Percentiles rank a stretch among this genome's conserved stretches.
These are phyloP conservation scores for Coffea eugenioides DNA, from an alignment of 257 asterid species.

Conservation along the genomic window DNA sequence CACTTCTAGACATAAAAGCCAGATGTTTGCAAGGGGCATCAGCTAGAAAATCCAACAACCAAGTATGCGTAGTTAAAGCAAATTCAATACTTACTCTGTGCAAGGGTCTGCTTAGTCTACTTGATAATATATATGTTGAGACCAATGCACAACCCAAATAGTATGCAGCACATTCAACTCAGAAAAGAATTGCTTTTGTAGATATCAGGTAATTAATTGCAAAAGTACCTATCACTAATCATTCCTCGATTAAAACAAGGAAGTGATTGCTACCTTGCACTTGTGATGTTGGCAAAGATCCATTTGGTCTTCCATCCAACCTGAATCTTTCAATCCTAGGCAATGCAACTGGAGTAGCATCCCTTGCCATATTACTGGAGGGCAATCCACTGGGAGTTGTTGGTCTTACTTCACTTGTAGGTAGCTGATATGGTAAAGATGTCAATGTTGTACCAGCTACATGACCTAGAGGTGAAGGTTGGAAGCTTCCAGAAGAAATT, in stretches of 20 bases:
- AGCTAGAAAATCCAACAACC: neutral
- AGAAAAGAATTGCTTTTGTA: neutral
- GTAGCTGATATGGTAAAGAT: constrained; percentile 77
- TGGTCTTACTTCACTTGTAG: constrained; percentile 85
- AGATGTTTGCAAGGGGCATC: neutral
- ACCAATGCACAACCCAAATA: neutral
- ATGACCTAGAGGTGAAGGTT: constrained; percentile 46
- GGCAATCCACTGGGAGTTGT: constrained; percentile 47
- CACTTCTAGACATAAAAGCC: neutral
- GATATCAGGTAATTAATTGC: neutral
- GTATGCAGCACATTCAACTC: neutral
- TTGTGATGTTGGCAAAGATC: constrained; percentile 55
- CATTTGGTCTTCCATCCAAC: constrained; percentile 69
- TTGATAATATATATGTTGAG: neutral
- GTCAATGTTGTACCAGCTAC: constrained; percentile 40
- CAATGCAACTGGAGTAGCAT: constrained; percentile 41
- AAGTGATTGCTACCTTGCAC: constrained; percentile 51
- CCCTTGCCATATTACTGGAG: constrained; percentile 48
- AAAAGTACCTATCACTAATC: neutral
- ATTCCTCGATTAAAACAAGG: neutral
- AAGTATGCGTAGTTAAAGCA: neutral
- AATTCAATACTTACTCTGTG: neutral
- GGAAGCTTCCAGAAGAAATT: constrained; percentile 50
- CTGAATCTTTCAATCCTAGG: constrained; percentile 64
- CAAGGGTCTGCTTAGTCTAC: neutral